Base-by-base conservation (phyloP, 2,329 filamentous ascomycete species). In the Claviceps paspali region DNA sequence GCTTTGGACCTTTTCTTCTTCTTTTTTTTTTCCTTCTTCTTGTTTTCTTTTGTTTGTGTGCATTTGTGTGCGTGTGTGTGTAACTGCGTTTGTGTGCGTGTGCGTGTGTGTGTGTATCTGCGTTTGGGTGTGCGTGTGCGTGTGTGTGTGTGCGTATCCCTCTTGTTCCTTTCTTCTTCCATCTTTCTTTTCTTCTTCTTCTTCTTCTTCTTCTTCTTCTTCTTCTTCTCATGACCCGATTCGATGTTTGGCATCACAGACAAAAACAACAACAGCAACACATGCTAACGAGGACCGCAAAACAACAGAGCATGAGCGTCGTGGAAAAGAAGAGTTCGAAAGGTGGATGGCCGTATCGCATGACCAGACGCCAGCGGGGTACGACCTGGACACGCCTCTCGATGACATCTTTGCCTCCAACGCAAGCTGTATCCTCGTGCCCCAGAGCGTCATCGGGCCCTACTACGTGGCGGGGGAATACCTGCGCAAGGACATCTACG, bases 401-500 rank as follows among this genome's bases (percentile, higher is more conserved):
- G 27, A 37, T 5, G 32, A 15, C 10, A 26, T 44, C 12, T 44
- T 44, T 18, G 35, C 29, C n/a, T 41, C 40, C 37, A 41, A 45
- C 37, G 29, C 39, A 15, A 44, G 40, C 33, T 40, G 37, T 22
- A 23, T 43, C 11, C 39, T 46, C 10, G 36, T 38, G 5, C 42
- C 43, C 1, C 40, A 46, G 29, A 44, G 42, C 24, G 39, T 38
- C 37, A 40, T 43, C 29, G 42, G 44, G 4, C 44, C 44, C 3
- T 43, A 41, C 19, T 43, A 57, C 24, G 55, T 65, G 21, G 49
- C 50, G 33, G 59, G 60, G 23, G 53, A 56, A 41, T 49, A 51
- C 17, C 51, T 64, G 35, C 59, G 62, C 32, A 46, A 43, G 30
- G 51, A 66, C 38, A 52, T 65, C 35, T 53, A 49, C 8, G 63